Percentiles rank a stretch among this genome's conserved stretches.
phyloP scores from a whole-genome alignment of 2,329 filamentous ascomycete species.

The Triangularia verruculosa region DNA sequence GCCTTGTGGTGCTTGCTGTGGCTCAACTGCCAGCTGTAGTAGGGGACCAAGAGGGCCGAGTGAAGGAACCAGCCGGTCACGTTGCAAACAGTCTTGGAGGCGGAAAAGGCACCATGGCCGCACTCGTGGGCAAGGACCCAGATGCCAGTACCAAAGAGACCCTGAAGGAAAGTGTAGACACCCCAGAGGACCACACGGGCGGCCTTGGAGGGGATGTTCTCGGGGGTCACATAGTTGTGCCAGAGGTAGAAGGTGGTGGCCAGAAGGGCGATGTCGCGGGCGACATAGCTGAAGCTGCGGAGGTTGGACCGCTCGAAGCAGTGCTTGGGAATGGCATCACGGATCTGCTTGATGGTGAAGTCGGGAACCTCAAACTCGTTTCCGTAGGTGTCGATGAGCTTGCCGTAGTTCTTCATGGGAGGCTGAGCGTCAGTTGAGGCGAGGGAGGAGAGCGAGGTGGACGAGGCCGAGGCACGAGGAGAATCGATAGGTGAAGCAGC shows the following conservation, averaged over 20 bases:
- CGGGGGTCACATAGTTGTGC: conserved; percentile 85
- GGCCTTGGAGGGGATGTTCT: conserved; percentile 69
- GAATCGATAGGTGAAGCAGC: conserved; percentile 58
- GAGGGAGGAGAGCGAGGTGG: conserved; percentile 89
- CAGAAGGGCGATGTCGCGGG: conserved; percentile 72
- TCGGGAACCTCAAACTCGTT: conserved; percentile 92
- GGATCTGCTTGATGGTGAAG: conserved; percentile 96
- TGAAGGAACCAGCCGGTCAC: conserved; percentile 78
- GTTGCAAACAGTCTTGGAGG: conserved; percentile 88
- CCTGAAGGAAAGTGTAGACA: conserved; percentile 76
- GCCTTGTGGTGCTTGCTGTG: conserved; percentile 99
- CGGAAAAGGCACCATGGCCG: conserved; percentile 92
- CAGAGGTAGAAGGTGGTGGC: conserved; percentile 79
- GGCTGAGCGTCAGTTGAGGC: conserved; percentile 55
- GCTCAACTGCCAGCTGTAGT: conserved; percentile 99
- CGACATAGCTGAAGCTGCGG: conserved; percentile 76
- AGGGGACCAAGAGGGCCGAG: conserved; percentile 62
- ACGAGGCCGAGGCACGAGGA: conserved; percentile 66
- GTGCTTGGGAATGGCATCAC: conserved; percentile 95
- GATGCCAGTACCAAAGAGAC: conserved; percentile 86
- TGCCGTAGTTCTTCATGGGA: conserved; percentile 48
- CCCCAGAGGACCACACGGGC: conserved; percentile 63
- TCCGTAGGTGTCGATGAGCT: conserved; percentile 86
- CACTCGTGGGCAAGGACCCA: conserved; percentile 99
- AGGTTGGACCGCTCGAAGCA: conserved; percentile 86